Conservation (phyloP, 306 rosid genomes). For the Crotalaria pallida region DNA sequence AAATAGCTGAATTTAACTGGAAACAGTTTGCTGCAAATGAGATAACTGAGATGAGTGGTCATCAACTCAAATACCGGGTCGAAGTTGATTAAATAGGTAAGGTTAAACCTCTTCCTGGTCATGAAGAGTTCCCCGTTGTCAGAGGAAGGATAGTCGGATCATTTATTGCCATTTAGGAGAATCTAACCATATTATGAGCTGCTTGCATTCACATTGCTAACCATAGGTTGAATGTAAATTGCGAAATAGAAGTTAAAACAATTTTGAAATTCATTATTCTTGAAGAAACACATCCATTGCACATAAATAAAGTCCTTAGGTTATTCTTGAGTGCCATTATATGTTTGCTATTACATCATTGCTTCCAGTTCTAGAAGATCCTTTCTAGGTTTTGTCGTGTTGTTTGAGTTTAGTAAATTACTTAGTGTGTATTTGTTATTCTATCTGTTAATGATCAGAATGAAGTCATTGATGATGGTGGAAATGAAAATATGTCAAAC, state of each 20-base stretch:
- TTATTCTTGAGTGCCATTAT: background rate
- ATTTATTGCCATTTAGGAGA: constrained; percentile 79
- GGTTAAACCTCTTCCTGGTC: no score
- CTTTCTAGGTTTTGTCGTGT: background rate
- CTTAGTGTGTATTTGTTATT: no score
- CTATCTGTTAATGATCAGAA: no score
- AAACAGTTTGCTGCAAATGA: constrained; percentile 57
- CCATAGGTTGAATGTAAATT: constrained; percentile 26
- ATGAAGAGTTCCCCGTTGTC: constrained; percentile 87
- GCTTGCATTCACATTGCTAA: background rate
- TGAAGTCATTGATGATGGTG: no score
- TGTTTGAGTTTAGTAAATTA: background rate
- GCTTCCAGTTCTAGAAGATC: no score
- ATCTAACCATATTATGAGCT: constrained; percentile 63
- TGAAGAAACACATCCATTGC: background rate
- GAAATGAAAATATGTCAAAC: no score
- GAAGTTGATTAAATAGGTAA: no score
- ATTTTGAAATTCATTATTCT: constrained; percentile 17
- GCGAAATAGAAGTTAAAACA: constrained; percentile 13
- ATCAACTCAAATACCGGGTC: no score
- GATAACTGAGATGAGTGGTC: no score
- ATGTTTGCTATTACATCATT: background rate
- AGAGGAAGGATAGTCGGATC: constrained; percentile 90
- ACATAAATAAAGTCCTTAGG: background rate
- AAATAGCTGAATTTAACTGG: constrained; percentile 80